Evolutionary conservation across 805 yeast species (phyloP).

Genomic region (Barnettozyma vustinii): DNA sequence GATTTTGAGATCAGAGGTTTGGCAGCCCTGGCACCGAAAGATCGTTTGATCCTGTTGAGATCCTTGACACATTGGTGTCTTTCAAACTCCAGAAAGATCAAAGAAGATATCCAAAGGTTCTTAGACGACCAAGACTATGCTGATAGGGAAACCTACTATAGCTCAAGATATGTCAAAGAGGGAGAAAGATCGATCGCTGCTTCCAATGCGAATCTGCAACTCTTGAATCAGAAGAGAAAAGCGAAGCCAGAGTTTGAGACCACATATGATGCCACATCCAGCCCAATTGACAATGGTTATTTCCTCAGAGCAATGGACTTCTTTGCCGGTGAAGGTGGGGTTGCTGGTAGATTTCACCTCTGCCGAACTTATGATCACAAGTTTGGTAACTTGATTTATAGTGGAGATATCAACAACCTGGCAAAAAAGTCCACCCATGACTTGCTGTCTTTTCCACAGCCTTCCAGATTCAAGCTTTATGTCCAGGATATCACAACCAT

Average conservation of each 20-base stretch:
- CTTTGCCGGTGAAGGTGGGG: constrained; percentile 25
- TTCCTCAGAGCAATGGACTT: constrained; percentile 23
- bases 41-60: constrained; percentile 21
- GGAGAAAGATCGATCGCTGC: constrained; percentile 18
- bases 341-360: constrained; percentile 22
- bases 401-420: constrained; percentile 11
- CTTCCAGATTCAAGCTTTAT: constrained; percentile 24
- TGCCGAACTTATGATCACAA: constrained; percentile 19
- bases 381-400: constrained; percentile 14
- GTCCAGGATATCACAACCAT: constrained; percentile 23
- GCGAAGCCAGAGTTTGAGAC: constrained; percentile 5
- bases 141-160: constrained; percentile 24
- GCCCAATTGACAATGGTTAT: constrained; percentile 18
- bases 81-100: constrained; percentile 16
- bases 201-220: constrained; percentile 13
- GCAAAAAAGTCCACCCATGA: constrained; percentile 10
- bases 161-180: constrained; percentile 21
- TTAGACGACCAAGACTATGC: constrained; percentile 1
- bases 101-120: constrained; percentile 6
- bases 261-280: constrained; percentile 15
- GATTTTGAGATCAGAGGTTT: constrained; percentile 17
- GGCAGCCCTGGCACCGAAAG: constrained; percentile 16
- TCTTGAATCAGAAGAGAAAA: constrained; percentile 4
- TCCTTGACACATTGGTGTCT: constrained; percentile 21
- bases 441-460: constrained; percentile 10